A percentile compares a stretch with the other conserved stretches of the same genome.
phyloP scores from a whole-genome alignment of 306 rosid genomes.

The Pterocarpus macrocarpus region DNA sequence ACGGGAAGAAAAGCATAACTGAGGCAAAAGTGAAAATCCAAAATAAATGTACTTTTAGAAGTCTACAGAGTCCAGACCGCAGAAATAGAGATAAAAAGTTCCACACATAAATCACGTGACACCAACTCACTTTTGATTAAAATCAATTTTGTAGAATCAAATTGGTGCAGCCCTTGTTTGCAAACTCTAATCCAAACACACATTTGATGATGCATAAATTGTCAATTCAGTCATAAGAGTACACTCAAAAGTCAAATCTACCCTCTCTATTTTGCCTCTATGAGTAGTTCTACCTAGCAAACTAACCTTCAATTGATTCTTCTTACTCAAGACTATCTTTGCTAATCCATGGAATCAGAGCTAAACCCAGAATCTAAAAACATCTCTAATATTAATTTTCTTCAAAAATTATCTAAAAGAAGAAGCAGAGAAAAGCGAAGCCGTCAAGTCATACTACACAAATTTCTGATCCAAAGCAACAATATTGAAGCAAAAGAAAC shows the following conservation, averaged over 20 bases:
- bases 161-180: background rate
- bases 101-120: too few relatives aligned
- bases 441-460: slow-evolving; percentile 8
- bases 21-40: slow-evolving; percentile 13
- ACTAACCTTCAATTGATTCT: background rate
- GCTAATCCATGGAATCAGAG: slow-evolving; percentile 26
- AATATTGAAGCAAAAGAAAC: slow-evolving; percentile 1
- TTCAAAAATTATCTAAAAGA: background rate
- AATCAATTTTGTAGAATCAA: too few relatives aligned
- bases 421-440: background rate
- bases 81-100: background rate
- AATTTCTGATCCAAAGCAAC: background rate
- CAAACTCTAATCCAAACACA: background rate
- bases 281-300: background rate
- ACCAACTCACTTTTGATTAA: too few relatives aligned
- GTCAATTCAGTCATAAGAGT: slow-evolving; percentile 14
- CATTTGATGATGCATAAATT: background rate
- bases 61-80: background rate
- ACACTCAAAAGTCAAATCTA: slow-evolving; percentile 28
- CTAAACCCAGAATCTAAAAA: slow-evolving; percentile 43
- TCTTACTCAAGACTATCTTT: slow-evolving; percentile 11
- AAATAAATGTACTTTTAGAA: background rate
- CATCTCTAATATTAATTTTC: slow-evolving; percentile 15
- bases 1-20: background rate
- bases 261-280: slow-evolving; percentile 2